Base-by-base conservation (phyloP, 495 filamentous ascomycete species). In the Penicillium parvum region DNA sequence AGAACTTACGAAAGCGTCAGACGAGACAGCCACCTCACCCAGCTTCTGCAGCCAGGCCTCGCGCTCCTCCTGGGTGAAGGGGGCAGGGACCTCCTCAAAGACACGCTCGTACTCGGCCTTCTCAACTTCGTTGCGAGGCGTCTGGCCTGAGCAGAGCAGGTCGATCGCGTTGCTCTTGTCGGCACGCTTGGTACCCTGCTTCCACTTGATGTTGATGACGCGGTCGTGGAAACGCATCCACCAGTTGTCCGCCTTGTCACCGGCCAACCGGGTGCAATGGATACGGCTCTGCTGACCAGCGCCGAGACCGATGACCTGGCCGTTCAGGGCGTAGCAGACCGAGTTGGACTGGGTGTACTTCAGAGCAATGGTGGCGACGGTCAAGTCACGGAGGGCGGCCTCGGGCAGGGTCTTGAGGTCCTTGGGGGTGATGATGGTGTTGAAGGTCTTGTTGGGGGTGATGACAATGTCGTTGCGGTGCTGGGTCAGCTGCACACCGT, bases 331-430 rank as follows among this genome's bases (percentile, higher is more conserved):
- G 61, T 96, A 97, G 79, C 92, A 96, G 53, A 98, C 92, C 11
- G 90, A 96, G 76, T 98, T 98, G 56, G 86, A 92, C 68, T 98
- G 92, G 1, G 92, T 98, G 72, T 90, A 98, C 73, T 98, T 98
- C 30, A 96, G 75, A 5, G 92, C 86, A 52, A 98, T 96, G 37
- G 94, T 97, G 22, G 92, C 92, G 27, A 98, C 87, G 19, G 91
- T 90, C 34, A 98, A 74, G 62, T 98, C 92, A 32, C 94, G 81
- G 33, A 88, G 71, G 32, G 92, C 94, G 40, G 81, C 76, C 45
- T 90, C 86, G 14, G 90, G 82, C 9, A 98, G 80, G 4, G 74
- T 64, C 21, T 66, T 60, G 32, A 81, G 75, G 48, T 85, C 80
- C 72, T 91, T 92, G 29, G 89, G 90, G 11, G 83, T 86, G 61